Percentiles rank a stretch among this genome's conserved stretches.
phyloP scores from a whole-genome alignment of 805 yeast species.

The Yarrowia yakushimensis region DNA sequence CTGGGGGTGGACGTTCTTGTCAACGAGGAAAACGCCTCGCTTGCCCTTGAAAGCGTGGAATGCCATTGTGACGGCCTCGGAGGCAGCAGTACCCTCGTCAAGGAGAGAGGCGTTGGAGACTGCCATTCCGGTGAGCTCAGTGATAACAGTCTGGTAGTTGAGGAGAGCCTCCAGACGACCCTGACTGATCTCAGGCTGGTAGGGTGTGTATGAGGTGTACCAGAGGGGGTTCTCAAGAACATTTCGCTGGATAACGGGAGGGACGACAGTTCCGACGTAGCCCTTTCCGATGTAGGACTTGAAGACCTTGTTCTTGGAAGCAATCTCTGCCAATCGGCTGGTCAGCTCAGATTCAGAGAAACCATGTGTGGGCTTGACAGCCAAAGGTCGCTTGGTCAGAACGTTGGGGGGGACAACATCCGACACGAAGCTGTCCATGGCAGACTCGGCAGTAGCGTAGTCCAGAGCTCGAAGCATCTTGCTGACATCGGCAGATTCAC shows the following conservation, averaged over 20 bases:
- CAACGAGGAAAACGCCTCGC: conserved; percentile 66
- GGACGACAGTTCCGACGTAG: conserved; percentile 83
- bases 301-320: conserved; percentile 67
- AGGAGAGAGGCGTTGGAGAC: conserved; percentile 91
- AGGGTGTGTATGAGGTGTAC: conserved; percentile 98
- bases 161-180: conserved; percentile 88
- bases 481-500: conserved; percentile 59
- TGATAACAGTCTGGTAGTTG: conserved; percentile 87
- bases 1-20: conserved; percentile 75
- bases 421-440: conserved; percentile 61
- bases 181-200: conserved; percentile 97
- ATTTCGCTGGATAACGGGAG: conserved; percentile 91
- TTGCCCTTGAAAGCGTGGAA: conserved; percentile 66
- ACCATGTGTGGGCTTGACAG: conserved; percentile 67
- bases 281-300: conserved; percentile 90
- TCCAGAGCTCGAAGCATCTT: conserved; percentile 67
- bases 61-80: conserved; percentile 90
- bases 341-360: conserved; percentile 79
- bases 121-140: conserved; percentile 90
- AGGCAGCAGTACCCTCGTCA: conserved; percentile 97
- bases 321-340: conserved; percentile 61
- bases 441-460: conserved; percentile 44
- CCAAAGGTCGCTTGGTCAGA: conserved; percentile 61
- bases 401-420: conserved; percentile 76
- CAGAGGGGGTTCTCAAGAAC: conserved; percentile 92